Evolutionary conservation across 1,284 basidiomycete species (phyloP).

Genomic region (Fistulinella staudtii): DNA sequence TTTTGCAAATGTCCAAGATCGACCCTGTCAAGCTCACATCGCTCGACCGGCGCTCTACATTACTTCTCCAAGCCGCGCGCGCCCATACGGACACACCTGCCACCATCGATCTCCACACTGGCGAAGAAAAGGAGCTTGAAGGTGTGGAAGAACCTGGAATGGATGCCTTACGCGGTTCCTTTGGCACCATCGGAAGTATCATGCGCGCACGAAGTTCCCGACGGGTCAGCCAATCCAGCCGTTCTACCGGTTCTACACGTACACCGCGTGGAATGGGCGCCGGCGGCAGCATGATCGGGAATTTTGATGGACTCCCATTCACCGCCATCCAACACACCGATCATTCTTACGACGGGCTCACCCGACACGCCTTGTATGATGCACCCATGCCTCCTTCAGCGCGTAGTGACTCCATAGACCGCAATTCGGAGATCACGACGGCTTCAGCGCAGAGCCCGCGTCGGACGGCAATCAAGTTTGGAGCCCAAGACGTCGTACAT

Average conservation of each 20-base stretch:
- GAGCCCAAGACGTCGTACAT: constrained; percentile 65
- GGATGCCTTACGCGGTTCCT: constrained; percentile 84
- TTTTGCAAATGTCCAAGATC: constrained; percentile 95
- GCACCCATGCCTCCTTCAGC: constrained; percentile 51
- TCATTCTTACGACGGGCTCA: constrained; percentile 43
- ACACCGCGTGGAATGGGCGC: constrained; percentile 21
- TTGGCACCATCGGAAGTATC: constrained; percentile 85
- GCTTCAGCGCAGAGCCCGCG: constrained; percentile 38
- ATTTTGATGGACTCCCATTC: constrained; percentile 24
- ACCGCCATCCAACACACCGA: constrained; percentile 19
- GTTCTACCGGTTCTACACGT: constrained; percentile 30
- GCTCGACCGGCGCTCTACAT: constrained; percentile 82
- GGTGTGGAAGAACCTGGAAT: constrained; percentile 79
- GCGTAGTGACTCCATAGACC: constrained; percentile 30
- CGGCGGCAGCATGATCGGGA: constrained; percentile 30
- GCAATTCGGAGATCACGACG: constrained; percentile 20
- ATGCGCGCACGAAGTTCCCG: constrained; percentile 75
- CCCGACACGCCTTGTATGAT: constrained; percentile 79
- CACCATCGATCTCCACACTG: constrained; percentile 24
- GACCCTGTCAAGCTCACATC: constrained; percentile 70
- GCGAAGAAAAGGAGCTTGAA: constrained; percentile 50
- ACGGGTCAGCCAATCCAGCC: constrained; percentile 58
- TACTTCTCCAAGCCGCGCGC: constrained; percentile 77
- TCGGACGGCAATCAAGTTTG: constrained; percentile 72
- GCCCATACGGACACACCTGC: constrained; percentile 50